Base-by-base conservation (phyloP, 495 filamentous ascomycete genomes). In the Lasiosphaeris hirsuta region DNA sequence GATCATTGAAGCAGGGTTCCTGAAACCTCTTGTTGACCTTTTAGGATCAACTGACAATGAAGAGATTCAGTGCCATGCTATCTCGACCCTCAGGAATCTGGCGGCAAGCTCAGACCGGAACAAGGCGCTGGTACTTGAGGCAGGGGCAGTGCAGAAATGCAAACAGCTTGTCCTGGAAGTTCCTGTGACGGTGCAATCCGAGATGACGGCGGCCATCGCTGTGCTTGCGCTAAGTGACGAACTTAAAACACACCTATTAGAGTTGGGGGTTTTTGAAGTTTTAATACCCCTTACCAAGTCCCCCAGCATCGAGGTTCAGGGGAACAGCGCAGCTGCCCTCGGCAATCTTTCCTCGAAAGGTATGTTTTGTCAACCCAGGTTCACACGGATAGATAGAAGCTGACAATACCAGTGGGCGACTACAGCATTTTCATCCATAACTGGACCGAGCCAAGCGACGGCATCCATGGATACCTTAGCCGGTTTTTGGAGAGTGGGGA, bases 131-230 rank as follows among this genome's bases (percentile, higher is more conserved):
- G 94, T 98, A 4, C 78, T 98, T 40, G 90, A 97, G 72, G 94
- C 94, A 10, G 94, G 95, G 13, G 94, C 94, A 14, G 94, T 98
- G 43, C 91, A 97, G 68, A 97, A 97, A 66, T 98, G 94, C 83
- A 97, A 96, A 73, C 89, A 97, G 64, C 81, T 98, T 40, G 93
- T 98, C 15, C 79, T 98, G 10, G 85, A 95, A 42, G 94, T 97
- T 23, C 92, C 95, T 0, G 81, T 97, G 45, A 93, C 87, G 39
- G 94, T 98, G 5, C 94, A 98, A 67, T 96, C 92, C 17, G 94
- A 98, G 72, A 98, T 98, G 94, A 98, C 94, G 19, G 94, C 94
- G 30, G 94, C 94, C 3, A 97, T 98, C 69, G 94, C 94, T 43
- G 94, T 98, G n/a, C 79, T 98, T 51, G 94, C 94, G 15, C 74